Evolutionary conservation across 495 filamentous ascomycete species (phyloP), one percentile per base, ranked within the genome.

Genomic region (Chaetomium fimeti): DNA sequence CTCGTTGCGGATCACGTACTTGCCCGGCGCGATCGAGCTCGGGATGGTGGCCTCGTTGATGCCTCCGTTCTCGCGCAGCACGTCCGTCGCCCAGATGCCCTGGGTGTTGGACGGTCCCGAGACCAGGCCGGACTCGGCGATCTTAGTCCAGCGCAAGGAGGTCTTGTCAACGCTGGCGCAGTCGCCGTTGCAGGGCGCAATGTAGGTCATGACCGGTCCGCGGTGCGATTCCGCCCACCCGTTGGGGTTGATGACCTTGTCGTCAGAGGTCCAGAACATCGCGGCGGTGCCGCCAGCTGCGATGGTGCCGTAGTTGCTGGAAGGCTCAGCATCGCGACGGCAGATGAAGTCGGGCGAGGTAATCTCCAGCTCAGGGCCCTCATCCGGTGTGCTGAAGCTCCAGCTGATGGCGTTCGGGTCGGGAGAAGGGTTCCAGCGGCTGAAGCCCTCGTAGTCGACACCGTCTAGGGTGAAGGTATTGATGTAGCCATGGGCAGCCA

Each of bases 221-320:
- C 49, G 49, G 49, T 53, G 49, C 49, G 11, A 16, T 18, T 53
- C 49, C 15, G 49, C 49, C 49, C 49, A 53, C 25, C 49, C 49
- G 16, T 53, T 53, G 25, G 49, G 49, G 25, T 53, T 53, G 49
- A 53, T 53, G 49, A 53, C 49, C 49, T 53, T 53, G 49, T 53
- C 49, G 49, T 53, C 49, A 27, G 49, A 53, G 25, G 49, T 53
- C 49, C 49, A 53, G 49, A 53, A 53, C 12, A 53, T 29, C 25
- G 24, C 16, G 49, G 25, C 49, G 16, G 49, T 53, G 15, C 49
- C 49, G 25, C 49, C 49, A 25, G 49, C 25, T 28, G 49, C 49
- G 49, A 53, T 53, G 49, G 49, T 53, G 49, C 49, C 49, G 49
- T 53, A 53, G 49, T 53, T 53, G 49, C 25, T 5, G 12, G 49